Percentiles rank a stretch among this genome's conserved stretches.
These are phyloP conservation scores for Berberis vulgaris DNA, from an alignment of 164 flowering plant genomes.

Conservation along the genomic window DNA sequence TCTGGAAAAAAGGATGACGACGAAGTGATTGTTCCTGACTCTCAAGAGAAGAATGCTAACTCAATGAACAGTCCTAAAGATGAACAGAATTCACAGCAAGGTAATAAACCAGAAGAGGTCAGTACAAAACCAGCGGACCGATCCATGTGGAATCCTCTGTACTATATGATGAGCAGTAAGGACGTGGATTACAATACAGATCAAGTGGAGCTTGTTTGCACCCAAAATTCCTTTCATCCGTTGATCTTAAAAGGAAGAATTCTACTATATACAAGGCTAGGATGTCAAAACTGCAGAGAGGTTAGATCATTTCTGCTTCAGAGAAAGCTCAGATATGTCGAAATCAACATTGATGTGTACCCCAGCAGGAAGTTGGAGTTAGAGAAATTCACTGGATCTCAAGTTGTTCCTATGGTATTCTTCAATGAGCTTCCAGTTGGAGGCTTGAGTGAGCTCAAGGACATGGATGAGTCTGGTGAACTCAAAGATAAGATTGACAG, in stretches of 20 bases:
- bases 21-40: conserved; percentile 18
- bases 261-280: conserved; percentile 59
- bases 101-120: conserved; percentile 25
- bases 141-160: conserved; percentile 66
- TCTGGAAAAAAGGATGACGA: conserved; percentile 53
- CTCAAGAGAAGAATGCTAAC: conserved; percentile 15
- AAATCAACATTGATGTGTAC: conserved; percentile 73
- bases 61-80: conserved; percentile 12
- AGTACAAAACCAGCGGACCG: conserved; percentile 30
- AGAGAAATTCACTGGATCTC: conserved; percentile 58
- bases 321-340: conserved; percentile 59
- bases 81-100: conserved; percentile 20
- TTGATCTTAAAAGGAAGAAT: conserved; percentile 59
- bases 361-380: conserved; percentile 71
- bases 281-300: conserved; percentile 54
- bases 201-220: conserved; percentile 18
- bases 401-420: conserved; percentile 63
- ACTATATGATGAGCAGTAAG: conserved; percentile 29
- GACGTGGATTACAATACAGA: conserved; percentile 26
- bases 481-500: conserved; percentile 56
- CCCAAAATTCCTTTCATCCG: conserved; percentile 21
- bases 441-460: conserved; percentile 53
- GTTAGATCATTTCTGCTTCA: conserved; percentile 42
- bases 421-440: conserved; percentile 66
- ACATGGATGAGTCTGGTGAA: conserved; percentile 55